phyloP scores from a whole-genome alignment of 371 early-diverging fungal species.

The Chytridium lagenaria region DNA sequence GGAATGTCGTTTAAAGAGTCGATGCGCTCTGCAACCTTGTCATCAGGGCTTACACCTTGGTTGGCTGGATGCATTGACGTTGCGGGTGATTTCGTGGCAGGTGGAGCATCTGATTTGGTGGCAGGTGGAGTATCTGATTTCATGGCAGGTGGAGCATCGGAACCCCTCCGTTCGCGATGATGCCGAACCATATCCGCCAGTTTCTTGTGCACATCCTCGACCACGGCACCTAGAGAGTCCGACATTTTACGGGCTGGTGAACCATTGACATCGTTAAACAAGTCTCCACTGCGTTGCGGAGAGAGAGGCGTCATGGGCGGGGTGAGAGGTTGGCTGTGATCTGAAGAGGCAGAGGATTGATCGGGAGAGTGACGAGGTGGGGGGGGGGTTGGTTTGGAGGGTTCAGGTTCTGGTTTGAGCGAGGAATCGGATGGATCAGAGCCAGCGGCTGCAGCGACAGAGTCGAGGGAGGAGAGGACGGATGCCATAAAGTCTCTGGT shows the following conservation, averaged over 20 bases:
- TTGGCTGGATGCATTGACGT: neutral
- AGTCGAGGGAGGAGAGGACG: conserved; percentile 8
- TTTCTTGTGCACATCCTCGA: neutral
- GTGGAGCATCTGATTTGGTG: neutral
- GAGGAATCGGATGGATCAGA: neutral
- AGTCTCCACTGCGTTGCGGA: neutral
- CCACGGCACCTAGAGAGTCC: neutral
- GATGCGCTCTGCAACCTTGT: neutral
- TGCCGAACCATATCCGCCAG: neutral
- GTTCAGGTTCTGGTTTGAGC: too few species aligned
- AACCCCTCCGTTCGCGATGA: neutral
- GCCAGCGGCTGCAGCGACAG: neutral
- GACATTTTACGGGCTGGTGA: neutral
- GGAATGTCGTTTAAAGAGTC: neutral
- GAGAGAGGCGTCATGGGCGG: neutral
- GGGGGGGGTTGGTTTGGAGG: neutral
- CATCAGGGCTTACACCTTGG: neutral
- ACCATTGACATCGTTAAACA: neutral
- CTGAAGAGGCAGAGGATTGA: neutral
- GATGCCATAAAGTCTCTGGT: conserved; percentile 17
- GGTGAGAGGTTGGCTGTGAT: neutral
- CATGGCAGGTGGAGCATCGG: neutral
- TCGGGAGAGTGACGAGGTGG: neutral
- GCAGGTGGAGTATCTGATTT: neutral
- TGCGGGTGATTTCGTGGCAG: neutral